Percentiles rank a stretch among this genome's conserved stretches.
phyloP scores from a whole-genome alignment of 768 basidiomycete species.

The Chalciporus chontae region DNA sequence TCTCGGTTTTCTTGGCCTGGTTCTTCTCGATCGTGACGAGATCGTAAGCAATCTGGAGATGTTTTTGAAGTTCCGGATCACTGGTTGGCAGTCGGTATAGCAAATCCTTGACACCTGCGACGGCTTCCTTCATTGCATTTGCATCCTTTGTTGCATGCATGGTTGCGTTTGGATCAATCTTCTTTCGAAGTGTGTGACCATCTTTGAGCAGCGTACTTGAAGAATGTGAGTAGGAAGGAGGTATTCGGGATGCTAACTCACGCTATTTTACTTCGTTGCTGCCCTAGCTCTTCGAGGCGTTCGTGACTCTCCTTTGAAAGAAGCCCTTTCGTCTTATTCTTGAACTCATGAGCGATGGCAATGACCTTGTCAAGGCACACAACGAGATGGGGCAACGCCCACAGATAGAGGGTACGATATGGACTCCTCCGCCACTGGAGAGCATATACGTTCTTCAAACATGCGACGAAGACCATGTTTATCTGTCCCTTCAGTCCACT shows the following conservation, averaged over 20 bases:
- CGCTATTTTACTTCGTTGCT: conserved; percentile 31
- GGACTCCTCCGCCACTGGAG: conserved; percentile 26
- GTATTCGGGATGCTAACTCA: conserved; percentile 17
- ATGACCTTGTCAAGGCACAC: conserved; percentile 38
- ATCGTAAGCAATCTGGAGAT: conserved; percentile 31
- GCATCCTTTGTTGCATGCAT: conserved; percentile 28
- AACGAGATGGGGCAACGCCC: conserved; percentile 39
- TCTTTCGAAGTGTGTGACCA: conserved; percentile 25
- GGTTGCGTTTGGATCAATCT: conserved; percentile 28
- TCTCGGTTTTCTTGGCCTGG: conserved; percentile 7
- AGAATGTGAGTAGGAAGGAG: not conserved
- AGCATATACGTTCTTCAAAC: conserved; percentile 22
- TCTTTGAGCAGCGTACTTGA: conserved; percentile 28
- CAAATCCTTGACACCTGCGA: conserved; percentile 28
- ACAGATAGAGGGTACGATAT: conserved; percentile 37
- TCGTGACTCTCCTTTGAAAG: conserved; percentile 29
- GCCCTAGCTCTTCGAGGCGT: conserved; percentile 33
- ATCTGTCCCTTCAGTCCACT: conserved; percentile 20
- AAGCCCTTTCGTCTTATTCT: conserved; percentile 31
- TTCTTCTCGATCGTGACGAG: conserved; percentile 29
- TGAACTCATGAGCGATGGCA: conserved; percentile 22
- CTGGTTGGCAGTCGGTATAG: conserved; percentile 22
- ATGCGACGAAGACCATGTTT: conserved; percentile 26
- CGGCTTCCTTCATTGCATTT: conserved; percentile 22
- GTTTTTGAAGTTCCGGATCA: conserved; percentile 16